Evolutionary conservation across 2,329 filamentous ascomycete genomes (phyloP), one percentile per base, ranked within the genome.

Genomic region (Aspergillus intermedius): DNA sequence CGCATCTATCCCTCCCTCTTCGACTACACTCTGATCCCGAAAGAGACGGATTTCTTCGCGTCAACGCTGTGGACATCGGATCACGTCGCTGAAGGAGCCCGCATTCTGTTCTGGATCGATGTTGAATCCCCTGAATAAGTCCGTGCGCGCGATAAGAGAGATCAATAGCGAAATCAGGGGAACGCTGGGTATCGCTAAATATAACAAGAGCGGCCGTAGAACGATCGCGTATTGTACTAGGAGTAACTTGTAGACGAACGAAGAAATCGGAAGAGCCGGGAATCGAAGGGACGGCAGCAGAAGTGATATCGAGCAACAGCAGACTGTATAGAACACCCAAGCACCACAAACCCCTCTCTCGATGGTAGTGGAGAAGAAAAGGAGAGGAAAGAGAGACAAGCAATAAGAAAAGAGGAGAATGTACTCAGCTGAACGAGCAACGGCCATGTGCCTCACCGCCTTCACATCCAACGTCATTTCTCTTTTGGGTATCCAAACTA

Each of bases 81-180:
- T 60, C 49, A 60, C 45, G 46, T 45, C 10, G 50, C 47, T 32
- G 44, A 48, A 44, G 37, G 37, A 13, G 32, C n/a, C 48, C 32
- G 45, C 59, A 61, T 62, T 39, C 46, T 52, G 56, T 39, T 42
- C 39, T 17, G 28, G 23, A 25, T 7, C 40, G 30, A 37, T 45
- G 9, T 32, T 19, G 25, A 44, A 25, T 19, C 21, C 30, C 23
- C 23, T 35, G 43, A 45, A 32, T 13, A 28, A 17, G 21, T 3
- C 25, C 17, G 42, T 17, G 34, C 15, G n/a, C 34, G 34, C 34
- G 34, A 35, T 17, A 35, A 35, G 12, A n/a, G 13, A 35, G 34
- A 35, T 7, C 13, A 17, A 17, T 35, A 17, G n/a, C 13, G 5
- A 17, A n/a, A n/a, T 35, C 34, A 17, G 34, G 34, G 15, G 15